Conservation (phyloP, 331 rosid species). For the Malus hybrid region DNA sequence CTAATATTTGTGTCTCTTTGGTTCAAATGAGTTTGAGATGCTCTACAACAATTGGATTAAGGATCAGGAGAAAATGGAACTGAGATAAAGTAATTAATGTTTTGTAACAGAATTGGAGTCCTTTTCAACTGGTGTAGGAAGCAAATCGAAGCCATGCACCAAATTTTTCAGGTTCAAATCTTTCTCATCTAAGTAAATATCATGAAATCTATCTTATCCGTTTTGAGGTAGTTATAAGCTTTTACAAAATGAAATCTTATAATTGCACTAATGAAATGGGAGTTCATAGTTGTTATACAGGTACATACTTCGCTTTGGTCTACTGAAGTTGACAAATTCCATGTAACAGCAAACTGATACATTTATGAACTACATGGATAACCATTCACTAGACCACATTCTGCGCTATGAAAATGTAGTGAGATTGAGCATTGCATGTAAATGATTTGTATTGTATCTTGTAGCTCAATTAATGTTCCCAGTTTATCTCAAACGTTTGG, state of each 20-base stretch:
- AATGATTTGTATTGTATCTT: slow-evolving; percentile 9
- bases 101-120: slow-evolving; percentile 95
- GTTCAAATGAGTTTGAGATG: slow-evolving; percentile 6
- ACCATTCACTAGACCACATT: slow-evolving; percentile 13
- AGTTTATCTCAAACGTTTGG: neutral
- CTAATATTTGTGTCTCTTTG: neutral
- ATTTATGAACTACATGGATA: slow-evolving; percentile 23
- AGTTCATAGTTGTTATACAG: slow-evolving; percentile 46
- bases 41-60: slow-evolving; percentile 27
- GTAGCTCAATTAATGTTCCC: slow-evolving; percentile 5
- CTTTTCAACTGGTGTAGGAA: slow-evolving; percentile 96
- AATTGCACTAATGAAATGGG: slow-evolving; percentile 42
- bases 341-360: slow-evolving; percentile 20
- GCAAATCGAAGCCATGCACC: slow-evolving; percentile 99
- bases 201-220: slow-evolving; percentile 23
- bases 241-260: slow-evolving; percentile 20
- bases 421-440: slow-evolving; percentile 10
- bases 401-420: slow-evolving; percentile 8
- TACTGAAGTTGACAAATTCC: slow-evolving; percentile 30
- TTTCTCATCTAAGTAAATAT: slow-evolving; percentile 52
- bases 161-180: slow-evolving; percentile 99
- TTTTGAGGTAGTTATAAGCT: slow-evolving; percentile 13
- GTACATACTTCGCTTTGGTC: slow-evolving; percentile 34
- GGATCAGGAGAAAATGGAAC: slow-evolving; percentile 38
- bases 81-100: slow-evolving; percentile 61